Evolutionary conservation across 139 green algal species (phyloP).

Genomic region (Coelastrella sp.): DNA sequence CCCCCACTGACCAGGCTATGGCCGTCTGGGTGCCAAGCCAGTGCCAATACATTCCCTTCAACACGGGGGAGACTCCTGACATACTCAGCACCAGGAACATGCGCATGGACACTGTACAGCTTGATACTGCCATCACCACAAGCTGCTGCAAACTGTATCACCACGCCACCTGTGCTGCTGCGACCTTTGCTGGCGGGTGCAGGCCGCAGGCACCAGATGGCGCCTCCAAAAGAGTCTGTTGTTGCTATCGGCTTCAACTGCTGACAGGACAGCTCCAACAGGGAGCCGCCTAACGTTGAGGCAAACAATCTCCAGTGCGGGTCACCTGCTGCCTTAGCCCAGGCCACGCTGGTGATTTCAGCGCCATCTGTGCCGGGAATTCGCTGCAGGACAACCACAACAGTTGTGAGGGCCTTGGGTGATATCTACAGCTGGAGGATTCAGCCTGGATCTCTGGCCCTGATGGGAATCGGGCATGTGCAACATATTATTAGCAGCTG

Average conservation of each 20-base stretch:
- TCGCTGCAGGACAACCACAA: slow-evolving; percentile 55
- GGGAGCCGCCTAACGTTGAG: slow-evolving; percentile 76
- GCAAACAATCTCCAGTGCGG: slow-evolving; percentile 75
- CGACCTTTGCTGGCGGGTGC: slow-evolving; percentile 54
- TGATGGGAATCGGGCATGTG: background rate
- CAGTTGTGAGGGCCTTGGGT: background rate
- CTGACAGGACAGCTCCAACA: slow-evolving; percentile 75
- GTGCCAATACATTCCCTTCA: slow-evolving; percentile 72
- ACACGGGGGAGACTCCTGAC: slow-evolving; percentile 66
- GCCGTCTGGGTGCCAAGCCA: slow-evolving; percentile 84
- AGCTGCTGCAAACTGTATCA: slow-evolving; percentile 76
- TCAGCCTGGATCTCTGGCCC: too few relatives aligned
- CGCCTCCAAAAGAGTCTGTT: slow-evolving; percentile 82
- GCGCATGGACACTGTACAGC: slow-evolving; percentile 75
- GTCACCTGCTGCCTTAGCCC: slow-evolving; percentile 63
- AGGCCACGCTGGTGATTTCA: slow-evolving; percentile 76
- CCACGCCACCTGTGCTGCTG: background rate
- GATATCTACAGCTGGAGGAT: too few relatives aligned
- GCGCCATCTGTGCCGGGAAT: slow-evolving; percentile 70
- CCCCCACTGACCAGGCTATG: slow-evolving; percentile 69
- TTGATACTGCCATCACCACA: slow-evolving; percentile 93
- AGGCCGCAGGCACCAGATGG: slow-evolving; percentile 84
- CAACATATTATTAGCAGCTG: background rate
- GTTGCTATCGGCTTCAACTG: slow-evolving; percentile 20
- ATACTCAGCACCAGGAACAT: slow-evolving; percentile 69